Base-by-base conservation (phyloP, 1,284 basidiomycete genomes). In the Microbotryum lychnidis-dioicae region DNA sequence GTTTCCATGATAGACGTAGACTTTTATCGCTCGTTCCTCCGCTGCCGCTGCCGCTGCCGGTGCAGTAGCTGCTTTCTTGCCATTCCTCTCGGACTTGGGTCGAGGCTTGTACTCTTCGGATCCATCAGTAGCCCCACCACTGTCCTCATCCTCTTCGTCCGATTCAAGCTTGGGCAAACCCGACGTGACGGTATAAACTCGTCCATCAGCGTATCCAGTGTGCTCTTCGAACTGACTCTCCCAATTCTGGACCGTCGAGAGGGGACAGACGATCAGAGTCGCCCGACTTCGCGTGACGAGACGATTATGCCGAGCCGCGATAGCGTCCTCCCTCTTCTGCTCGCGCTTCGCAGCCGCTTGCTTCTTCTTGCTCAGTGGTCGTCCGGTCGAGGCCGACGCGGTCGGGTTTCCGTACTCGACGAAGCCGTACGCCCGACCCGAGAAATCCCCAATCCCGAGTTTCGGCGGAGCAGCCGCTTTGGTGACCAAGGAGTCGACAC, bases 201-300 rank as follows among this genome's bases (percentile, higher is more conserved):
- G 10, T 12, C 33, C 20, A 31, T 58, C 56, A 44, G 48, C 56
- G 31, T 58, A 12, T 46, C 47, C 46, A 91, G 70, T 75, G 76
- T 99, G 96, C 73, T 97, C 93, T 63, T 86, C 83, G 74, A 98
- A 89, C 75, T 99, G 96, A 67, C 96, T 91, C 76, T 98, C 94
- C 96, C 96, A 99, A 73, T 97, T 98, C 52, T 89, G 85, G 1
- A 99, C 90, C 2, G 96, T 97, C 25, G 91, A 94, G 58, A 99
- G 80, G 9, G 96, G 96, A 70, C 96, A 97, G 29, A 99, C 83
- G 69, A 99, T 89, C n/a, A 99, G 77, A 1, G 96, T 97, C 9
- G 87, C 96, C 51, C 91, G 84, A 71, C 87, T 90, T 68, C 86
- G 85, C 33, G 80, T 77, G 74, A 87, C 87, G 70, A 96, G 84